A percentile compares a stretch with the other conserved stretches of the same genome.
Conservation (phyloP, 225 moss, liverwort and hornwort genomes). For the Bryum argenteum region DNA sequence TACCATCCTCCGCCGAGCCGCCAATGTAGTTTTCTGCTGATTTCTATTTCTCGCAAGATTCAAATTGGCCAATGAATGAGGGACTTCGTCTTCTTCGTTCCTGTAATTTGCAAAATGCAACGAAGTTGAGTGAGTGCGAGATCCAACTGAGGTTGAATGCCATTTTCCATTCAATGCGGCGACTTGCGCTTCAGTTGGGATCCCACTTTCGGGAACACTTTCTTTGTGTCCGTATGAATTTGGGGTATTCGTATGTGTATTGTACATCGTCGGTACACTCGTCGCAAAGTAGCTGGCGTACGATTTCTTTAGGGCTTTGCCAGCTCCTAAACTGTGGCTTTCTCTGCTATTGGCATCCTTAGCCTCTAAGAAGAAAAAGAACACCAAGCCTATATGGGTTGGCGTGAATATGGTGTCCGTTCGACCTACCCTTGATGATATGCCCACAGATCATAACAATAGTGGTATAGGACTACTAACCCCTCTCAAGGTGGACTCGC, state of each 20-base stretch:
- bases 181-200: too few species aligned
- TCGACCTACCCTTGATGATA: too few species aligned
- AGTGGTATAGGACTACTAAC: too few species aligned
- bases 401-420: too few species aligned
- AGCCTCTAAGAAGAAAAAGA: too few species aligned
- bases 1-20: conserved; percentile 9
- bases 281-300: too few species aligned
- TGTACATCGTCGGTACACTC: background rate
- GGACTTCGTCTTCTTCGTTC: background rate
- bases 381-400: too few species aligned
- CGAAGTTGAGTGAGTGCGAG: background rate
- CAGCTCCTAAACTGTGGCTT: too few species aligned
- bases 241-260: background rate
- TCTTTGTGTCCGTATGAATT: background rate
- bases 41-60: background rate
- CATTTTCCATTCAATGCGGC: conserved; percentile 19
- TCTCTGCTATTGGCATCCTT: too few species aligned
- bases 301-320: too few species aligned
- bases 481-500: too few species aligned
- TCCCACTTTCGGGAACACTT: background rate
- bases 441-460: too few species aligned
- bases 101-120: background rate
- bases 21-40: background rate
- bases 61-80: background rate
- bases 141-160: background rate